Evolutionary conservation across 2,329 filamentous ascomycete species (phyloP).

Genomic region (Ceratocystis destructans): DNA sequence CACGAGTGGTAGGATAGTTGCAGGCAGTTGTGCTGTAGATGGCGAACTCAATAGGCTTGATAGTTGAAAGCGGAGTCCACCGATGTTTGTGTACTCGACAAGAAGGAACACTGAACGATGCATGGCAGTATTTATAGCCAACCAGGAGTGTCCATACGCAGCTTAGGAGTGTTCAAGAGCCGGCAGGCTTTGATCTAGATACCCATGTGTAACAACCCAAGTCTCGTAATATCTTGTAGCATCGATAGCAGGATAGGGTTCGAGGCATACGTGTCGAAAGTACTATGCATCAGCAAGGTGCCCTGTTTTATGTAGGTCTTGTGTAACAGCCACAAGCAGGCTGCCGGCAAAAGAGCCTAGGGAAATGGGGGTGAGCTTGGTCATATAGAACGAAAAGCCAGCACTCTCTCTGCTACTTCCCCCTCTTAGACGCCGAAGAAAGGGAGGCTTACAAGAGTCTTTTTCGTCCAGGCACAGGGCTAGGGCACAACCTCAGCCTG

Average conservation of each 20-base stretch:
- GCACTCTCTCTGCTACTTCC: not conserved
- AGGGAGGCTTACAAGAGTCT: too few relatives aligned
- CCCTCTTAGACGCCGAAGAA: too few relatives aligned
- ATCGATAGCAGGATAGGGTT: not conserved
- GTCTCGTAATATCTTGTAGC: not conserved
- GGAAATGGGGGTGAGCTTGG: not conserved
- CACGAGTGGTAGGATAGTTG: too few relatives aligned
- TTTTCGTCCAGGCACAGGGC: too few relatives aligned
- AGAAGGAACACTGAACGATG: not conserved
- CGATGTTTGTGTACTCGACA: too few relatives aligned
- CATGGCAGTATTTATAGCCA: not conserved
- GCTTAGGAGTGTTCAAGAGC: not conserved
- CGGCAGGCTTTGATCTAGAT: not conserved
- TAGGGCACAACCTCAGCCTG: too few relatives aligned
- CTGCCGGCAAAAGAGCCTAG: not conserved
- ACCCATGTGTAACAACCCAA: not conserved
- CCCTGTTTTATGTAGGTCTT: not conserved
- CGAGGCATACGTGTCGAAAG: not conserved
- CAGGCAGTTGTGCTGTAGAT: too few relatives aligned
- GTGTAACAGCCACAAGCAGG: not conserved
- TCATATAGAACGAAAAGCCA: too few relatives aligned
- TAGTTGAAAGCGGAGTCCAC: too few relatives aligned
- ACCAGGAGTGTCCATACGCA: not conserved
- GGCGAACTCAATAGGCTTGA: too few relatives aligned
- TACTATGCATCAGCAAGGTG: not conserved